Evolutionary conservation across 345 rosid species (phyloP), one percentile per base, ranked within the genome.

Genomic region (Acer saccharum): DNA sequence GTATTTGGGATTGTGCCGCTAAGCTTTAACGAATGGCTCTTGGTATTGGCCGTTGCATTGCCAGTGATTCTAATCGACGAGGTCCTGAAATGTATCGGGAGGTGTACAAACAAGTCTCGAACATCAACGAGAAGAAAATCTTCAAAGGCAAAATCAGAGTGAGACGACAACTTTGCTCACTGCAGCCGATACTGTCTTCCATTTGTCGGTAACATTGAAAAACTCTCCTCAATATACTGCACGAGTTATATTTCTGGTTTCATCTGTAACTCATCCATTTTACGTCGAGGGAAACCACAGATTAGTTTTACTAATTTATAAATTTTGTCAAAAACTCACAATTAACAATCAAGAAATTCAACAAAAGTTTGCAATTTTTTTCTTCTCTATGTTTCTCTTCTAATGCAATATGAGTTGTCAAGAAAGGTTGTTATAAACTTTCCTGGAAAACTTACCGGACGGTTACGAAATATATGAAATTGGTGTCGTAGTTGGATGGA

Each of bases 21-120:
- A 29, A 88, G 93, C 90, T 62, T 88, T 71, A 86, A 86, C 1
- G 95, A 91, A 75, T 91, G 95, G 95, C 90, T 89, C 61, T 78
- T 91, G 79, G 90, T 91, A 32, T 32, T 91, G 79, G 92, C 83
- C 0, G 83, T 88, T 18, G 76, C 95, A 5, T 69, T 91, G n/a
- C 95, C 93, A 0, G 93, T 91, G 25, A 86, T 89, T 66, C 65
- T 91, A 44, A 91, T 91, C 0, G 95, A 91, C 6, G 93, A 91
- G 80, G 74, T 88, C 55, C 77, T 91, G 65, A 67, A 68, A 71
- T 74, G 83, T 17, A 76, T 85, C 0, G 93, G 93, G 39, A 89
- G 93, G 64, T 69, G 77, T 39, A 81, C 80, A 4, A 76, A 62
- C 10, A 6, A 43, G 20, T 69, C 80, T 76, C 72, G 72, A 21